Evolutionary conservation across 257 asterid species (phyloP), one percentile per base, ranked within the genome.

Genomic region (Plectranthus barbatus): DNA sequence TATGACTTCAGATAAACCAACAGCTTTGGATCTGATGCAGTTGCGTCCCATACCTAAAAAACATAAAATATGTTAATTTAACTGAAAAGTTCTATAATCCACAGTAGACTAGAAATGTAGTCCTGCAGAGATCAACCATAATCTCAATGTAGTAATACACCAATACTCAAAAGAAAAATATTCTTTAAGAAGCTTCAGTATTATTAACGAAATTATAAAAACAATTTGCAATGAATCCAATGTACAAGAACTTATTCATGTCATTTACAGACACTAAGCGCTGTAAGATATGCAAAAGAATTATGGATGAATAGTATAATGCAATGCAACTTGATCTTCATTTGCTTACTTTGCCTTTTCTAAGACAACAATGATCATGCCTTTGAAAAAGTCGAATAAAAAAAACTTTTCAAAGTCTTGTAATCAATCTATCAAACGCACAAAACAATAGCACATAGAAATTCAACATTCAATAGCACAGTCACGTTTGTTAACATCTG

Each of bases 11-110:
- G 85, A 76, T 56, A 89, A n/a, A 92, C 99, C 82, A 92, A 76
- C 60, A 89, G 85, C 82, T 92, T 92, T 8, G 97, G 97, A 68
- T 89, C 99, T 17, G 88, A 39, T 21, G 99, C 71, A 71, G 99
- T 92, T 47, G 99, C 97, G 74, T 92, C 99, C 99, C 99, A 92
- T 15, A 92, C 97, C 99, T 92, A 69, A 19, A 75, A 73, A 23
- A 49, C 29, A 62, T 75, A 40, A 62, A 62, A 37, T 26, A 5
- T 1, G 56, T 40, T 15, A 29, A 42, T 23, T 15, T 7, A 60
- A 34, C 48, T 39, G 31, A 14, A 55, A 23, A 39, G 39, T 13
- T 24, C 49, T 26, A 56, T 9, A 47, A 19, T 14, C 18, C 37
- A 40, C 3, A 71, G 7, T 29, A 20, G 34, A 36, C 18, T 36